Evolutionary conservation across 441 rosid species (phyloP).

Genomic region (Raphanus hybrid): DNA sequence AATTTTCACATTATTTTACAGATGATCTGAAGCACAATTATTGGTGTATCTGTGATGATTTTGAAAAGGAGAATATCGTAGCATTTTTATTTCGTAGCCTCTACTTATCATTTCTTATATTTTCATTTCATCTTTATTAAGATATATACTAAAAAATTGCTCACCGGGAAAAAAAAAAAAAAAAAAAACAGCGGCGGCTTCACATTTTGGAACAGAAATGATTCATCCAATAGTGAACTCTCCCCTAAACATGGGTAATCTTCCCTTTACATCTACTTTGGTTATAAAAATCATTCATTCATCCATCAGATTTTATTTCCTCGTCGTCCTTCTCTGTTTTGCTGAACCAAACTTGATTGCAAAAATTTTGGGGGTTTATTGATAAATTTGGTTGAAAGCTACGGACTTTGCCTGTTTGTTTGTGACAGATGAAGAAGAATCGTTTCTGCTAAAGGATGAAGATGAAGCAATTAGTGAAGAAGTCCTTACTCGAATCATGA

Average conservation of each 20-base stretch:
- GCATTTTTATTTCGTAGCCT: too few species aligned
- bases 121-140: too few species aligned
- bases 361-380: background rate
- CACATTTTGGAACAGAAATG: background rate
- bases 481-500: conserved; percentile 44
- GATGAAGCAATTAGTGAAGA: conserved; percentile 22
- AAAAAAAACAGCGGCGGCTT: background rate
- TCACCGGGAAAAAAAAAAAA: background rate
- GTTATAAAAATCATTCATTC: background rate
- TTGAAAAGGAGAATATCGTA: too few species aligned
- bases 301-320: background rate
- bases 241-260: conserved; percentile 18
- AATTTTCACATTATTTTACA: too few species aligned
- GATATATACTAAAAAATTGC: background rate
- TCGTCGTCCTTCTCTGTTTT: background rate
- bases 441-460: conserved; percentile 34
- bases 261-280: background rate
- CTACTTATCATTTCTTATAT: too few species aligned
- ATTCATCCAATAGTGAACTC: conserved; percentile 7
- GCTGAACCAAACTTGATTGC: background rate
- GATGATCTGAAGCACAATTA: too few species aligned
- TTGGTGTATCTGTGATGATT: too few species aligned
- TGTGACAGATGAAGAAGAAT: conserved; percentile 52
- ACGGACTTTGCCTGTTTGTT: background rate
- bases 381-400: conserved; percentile 14